Evolutionary conservation across 2,329 filamentous ascomycete species (phyloP), one percentile per base, ranked within the genome.

Genomic region (Pseudocercospora vitis): DNA sequence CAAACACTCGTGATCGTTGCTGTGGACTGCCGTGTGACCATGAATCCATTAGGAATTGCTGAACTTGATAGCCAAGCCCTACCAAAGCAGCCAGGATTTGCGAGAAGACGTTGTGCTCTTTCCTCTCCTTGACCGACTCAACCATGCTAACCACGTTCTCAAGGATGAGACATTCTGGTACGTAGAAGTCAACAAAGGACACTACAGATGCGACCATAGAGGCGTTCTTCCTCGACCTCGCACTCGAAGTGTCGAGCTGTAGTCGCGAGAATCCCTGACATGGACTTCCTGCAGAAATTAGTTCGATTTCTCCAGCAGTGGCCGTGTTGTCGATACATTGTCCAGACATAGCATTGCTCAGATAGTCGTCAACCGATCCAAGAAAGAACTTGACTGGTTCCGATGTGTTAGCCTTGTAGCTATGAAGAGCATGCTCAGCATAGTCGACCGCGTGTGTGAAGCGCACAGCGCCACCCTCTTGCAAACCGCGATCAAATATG

Each of bases 141-240:
- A 87, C 79, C 72, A 92, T 89, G 0, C 73, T 76, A 0, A 81
- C 71, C 0, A 95, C 89, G 60, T 95, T 95, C 68, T 95, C 89
- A 0, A 95, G 76, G 0, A 92, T 60, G 0, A 84, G 87, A 64
- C 88, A 92, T n/a, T 81, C 77, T 0, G 89, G 89, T 0, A 85
- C 80, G 59, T 89, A 91, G 0, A 89, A 72, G 58, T 95, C 89
- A 1, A 92, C 76, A 55, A 81, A 89, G 0, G 88, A 83, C 0
- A 84, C 85, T 31, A 92, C 89, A 0, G 87, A 87, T 0, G 87
- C 88, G 0, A 94, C 81, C 24, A 94, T 80, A 0, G 88, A 91
- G 28, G 87, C 86, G 64, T 94, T 90, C 54, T 82, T 82, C 4
- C 83, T 70, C 7, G 87, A 85, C 3, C 73, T 50, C 0, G 74